Percentiles rank a stretch among this genome's conserved stretches.
These are phyloP conservation scores for Datisca glomerata DNA, from an alignment of 306 rosid species.

Conservation along the genomic window DNA sequence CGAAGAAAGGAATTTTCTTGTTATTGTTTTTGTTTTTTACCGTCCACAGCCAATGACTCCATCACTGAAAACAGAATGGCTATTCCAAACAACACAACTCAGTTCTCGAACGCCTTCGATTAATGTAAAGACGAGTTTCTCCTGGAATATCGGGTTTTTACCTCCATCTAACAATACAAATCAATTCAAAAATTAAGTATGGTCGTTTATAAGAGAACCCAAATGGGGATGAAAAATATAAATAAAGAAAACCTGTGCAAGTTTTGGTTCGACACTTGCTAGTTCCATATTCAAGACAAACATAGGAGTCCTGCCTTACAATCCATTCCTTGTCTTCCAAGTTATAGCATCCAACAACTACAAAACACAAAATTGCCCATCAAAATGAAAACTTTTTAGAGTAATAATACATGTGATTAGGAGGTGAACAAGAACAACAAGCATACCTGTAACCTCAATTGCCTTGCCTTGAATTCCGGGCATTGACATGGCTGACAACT, in stretches of 20 bases:
- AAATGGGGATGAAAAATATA: not conserved
- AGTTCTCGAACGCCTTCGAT: constrained; percentile 1
- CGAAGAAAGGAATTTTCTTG: too few relatives aligned
- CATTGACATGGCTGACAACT: not conserved
- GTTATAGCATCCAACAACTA: constrained; percentile 6
- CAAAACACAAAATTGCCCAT: too few relatives aligned
- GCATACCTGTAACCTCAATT: not conserved
- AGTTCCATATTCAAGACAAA: constrained; percentile 1
- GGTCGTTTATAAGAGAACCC: not conserved
- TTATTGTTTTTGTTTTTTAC: not conserved
- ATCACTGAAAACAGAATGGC: not conserved
- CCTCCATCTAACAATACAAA: constrained; percentile 5
- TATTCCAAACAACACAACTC: not conserved
- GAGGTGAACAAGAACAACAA: too few relatives aligned
- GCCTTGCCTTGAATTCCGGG: not conserved
- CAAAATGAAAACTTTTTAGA: too few relatives aligned
- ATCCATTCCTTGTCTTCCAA: constrained; percentile 1
- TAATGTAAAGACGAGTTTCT: not conserved
- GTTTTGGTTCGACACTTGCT: not conserved
- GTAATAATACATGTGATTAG: too few relatives aligned
- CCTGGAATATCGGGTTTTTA: not conserved
- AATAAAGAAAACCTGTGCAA: not conserved
- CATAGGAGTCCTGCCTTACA: not conserved
- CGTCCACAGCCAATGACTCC: not conserved
- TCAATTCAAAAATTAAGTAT: not conserved